Conservation (phyloP, 108 stramenopile genomes). For the Fistulifera solaris region DNA sequence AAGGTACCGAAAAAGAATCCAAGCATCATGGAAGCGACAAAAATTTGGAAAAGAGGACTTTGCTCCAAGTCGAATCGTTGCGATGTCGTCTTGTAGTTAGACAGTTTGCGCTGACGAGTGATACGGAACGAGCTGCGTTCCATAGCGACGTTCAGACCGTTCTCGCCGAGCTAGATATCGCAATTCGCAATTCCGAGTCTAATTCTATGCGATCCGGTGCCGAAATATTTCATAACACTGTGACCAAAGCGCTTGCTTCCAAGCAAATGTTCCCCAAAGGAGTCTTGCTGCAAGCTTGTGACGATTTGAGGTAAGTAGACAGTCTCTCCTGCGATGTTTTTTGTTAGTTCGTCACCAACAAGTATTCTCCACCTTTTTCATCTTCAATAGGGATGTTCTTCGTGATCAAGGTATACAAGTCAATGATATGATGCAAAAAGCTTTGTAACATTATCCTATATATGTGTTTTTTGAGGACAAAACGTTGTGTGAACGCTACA, state of each 20-base stretch:
- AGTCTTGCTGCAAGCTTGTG: constrained; percentile 14
- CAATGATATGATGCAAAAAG: constrained; percentile 16
- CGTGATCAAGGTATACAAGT: constrained; percentile 38
- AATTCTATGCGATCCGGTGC: constrained; percentile 21
- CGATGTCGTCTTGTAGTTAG: constrained; percentile 32
- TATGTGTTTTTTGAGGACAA: no score
- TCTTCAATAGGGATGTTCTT: constrained; percentile 19
- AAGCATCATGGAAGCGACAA: neutral
- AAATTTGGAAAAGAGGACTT: neutral
- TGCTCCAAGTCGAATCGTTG: constrained; percentile 27
- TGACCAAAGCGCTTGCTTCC: constrained; percentile 19
- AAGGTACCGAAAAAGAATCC: neutral
- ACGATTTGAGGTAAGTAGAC: constrained; percentile 21
- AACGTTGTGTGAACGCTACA: no score
- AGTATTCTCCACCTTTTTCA: neutral
- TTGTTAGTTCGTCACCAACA: constrained; percentile 16
- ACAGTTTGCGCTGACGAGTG: constrained; percentile 31
- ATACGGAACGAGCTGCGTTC: neutral
- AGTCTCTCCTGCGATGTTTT: no score
- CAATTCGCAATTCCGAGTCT: constrained; percentile 11
- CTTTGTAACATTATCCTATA: no score
- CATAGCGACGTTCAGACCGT: neutral
- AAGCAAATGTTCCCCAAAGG: constrained; percentile 1
- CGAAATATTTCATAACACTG: constrained; percentile 15
- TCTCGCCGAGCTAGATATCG: constrained; percentile 20